Conservation (phyloP, 169 alveolate genomes). For the Plasmodium blacklocki region DNA sequence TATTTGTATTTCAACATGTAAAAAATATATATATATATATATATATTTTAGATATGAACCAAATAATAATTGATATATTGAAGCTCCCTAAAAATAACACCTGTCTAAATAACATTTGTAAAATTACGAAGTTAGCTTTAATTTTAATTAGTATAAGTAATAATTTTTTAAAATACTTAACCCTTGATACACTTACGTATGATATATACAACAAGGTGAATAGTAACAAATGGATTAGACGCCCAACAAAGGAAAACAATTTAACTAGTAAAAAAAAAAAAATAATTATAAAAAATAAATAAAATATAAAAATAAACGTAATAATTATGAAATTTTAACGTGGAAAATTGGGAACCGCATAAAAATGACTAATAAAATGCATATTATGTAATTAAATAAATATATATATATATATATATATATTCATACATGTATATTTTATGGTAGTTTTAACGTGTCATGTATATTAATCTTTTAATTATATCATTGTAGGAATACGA, state of each 20-base stretch:
- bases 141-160: constrained; percentile 70
- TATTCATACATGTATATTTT: not conserved
- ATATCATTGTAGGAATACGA: constrained; percentile 27
- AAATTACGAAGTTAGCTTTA: constrained; percentile 55
- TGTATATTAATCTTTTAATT: too few species aligned
- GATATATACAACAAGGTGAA: constrained; percentile 43
- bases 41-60: constrained; percentile 36
- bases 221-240: constrained; percentile 11
- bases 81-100: constrained; percentile 34
- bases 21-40: not conserved
- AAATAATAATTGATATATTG: constrained; percentile 33
- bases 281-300: not conserved
- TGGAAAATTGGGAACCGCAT: too few species aligned
- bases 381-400: too few species aligned
- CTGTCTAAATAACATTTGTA: constrained; percentile 51
- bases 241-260: constrained; percentile 12
- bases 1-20: not conserved
- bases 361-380: too few species aligned
- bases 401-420: not conserved
- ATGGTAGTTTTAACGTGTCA: not conserved
- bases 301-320: not conserved
- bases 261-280: constrained; percentile 30
- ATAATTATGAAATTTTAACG: too few species aligned
- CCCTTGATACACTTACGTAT: constrained; percentile 32
- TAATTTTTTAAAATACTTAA: constrained; percentile 33